phyloP scores from a whole-genome alignment of 2,329 filamentous ascomycete species.

The Cytospora leucostoma region DNA sequence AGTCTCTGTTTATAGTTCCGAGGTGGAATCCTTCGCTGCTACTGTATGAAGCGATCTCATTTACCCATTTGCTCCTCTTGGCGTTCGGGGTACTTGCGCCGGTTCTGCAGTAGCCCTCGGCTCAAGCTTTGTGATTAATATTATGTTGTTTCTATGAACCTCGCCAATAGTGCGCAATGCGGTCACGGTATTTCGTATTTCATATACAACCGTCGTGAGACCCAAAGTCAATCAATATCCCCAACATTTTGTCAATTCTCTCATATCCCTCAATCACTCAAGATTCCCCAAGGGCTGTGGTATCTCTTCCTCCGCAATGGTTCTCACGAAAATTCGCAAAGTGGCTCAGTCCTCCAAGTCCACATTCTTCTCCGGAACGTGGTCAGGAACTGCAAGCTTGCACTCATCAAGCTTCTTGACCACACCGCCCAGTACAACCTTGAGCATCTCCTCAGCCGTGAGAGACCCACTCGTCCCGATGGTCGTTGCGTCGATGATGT shows the following conservation, averaged over 20 bases:
- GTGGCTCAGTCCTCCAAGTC: conserved; percentile 15
- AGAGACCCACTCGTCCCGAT: conserved; percentile 18
- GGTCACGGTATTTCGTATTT: neutral
- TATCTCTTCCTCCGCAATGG: neutral
- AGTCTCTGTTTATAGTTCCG: neutral
- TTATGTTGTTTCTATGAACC: neutral
- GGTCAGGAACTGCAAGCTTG: conserved; percentile 19
- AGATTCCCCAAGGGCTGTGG: neutral
- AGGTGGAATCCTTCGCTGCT: too few species aligned
- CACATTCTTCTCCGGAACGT: conserved; percentile 15
- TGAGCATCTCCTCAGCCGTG: conserved; percentile 27
- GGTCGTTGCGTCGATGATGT: conserved; percentile 27
- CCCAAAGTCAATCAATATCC: too few species aligned
- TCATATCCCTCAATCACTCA: neutral
- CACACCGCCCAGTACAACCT: conserved; percentile 29
- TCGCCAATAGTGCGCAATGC: neutral
- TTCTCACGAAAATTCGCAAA: neutral
- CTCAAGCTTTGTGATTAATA: neutral
- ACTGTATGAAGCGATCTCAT: neutral
- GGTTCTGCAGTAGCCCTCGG: neutral
- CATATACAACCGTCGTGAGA: neutral
- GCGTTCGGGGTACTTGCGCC: neutral
- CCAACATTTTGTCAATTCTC: neutral
- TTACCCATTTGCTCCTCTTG: neutral
- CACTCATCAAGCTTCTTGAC: conserved; percentile 29